Evolutionary conservation across 371 early-diverging fungal species (phyloP).

Genomic region (Coelomomyces lativittatus): DNA sequence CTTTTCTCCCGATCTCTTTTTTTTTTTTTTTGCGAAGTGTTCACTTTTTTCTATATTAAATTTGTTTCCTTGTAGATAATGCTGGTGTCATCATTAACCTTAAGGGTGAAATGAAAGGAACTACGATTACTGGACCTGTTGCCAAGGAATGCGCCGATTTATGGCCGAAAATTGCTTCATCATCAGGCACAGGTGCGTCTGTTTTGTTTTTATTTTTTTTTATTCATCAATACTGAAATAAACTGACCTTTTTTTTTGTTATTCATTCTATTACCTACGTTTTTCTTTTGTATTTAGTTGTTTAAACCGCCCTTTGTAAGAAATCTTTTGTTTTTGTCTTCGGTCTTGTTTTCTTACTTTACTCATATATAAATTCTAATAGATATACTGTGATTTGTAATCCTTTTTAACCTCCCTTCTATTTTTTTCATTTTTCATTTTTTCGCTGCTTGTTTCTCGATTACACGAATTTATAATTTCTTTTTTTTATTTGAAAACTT

Average conservation of each 20-base stretch:
- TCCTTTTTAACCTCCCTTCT: no score
- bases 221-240: not conserved
- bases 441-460: no score
- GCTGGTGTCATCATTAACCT: constrained; percentile 95
- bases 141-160: constrained; percentile 99
- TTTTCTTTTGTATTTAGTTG: not conserved
- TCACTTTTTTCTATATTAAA: not conserved
- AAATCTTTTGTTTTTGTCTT: no score
- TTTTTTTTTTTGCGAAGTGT: constrained; percentile 6
- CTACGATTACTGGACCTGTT: constrained; percentile 99
- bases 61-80: constrained; percentile 46
- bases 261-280: not conserved
- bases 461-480: no score
- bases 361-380: no score
- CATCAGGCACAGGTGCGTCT: constrained; percentile 67
- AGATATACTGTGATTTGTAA: no score
- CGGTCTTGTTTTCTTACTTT: no score
- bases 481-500: no score
- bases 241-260: constrained; percentile 1
- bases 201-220: not conserved
- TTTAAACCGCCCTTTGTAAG: constrained; percentile 8
- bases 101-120: constrained; percentile 99
- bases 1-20: not conserved
- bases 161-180: constrained; percentile 99
- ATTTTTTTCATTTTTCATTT: no score